Evolutionary conservation across 2,329 filamentous ascomycete species (phyloP), one percentile per base, ranked within the genome.

Genomic region (Fonsecaea multimorphosa): DNA sequence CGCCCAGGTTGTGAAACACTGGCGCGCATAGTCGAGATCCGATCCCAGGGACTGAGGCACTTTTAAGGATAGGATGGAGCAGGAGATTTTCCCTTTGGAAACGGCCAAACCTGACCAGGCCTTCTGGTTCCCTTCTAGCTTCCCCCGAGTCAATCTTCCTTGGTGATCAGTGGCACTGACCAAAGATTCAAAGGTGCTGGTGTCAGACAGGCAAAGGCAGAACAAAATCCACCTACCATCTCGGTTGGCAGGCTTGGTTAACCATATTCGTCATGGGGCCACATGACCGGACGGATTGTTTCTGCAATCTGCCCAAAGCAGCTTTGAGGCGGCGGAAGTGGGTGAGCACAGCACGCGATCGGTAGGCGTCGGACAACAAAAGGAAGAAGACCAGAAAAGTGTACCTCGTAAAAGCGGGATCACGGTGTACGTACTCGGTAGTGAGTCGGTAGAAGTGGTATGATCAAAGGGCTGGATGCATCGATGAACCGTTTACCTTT

Each of bases 11-110:
- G 56, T 58, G 56, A 58, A 58, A 58, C 56, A 34, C 40, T 32
- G 27, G 56, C 27, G 29, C 49, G 56, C 56, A 51, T 58, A 31
- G 40, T 58, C 40, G 38, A 58, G 56, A 58, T 58, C 56, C 56
- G 38, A 58, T 49, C 22, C 16, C 56, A 38, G 19, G 40, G 40
- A 9, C 27, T n/a, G 40, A 22, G 16, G 19, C n/a, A 49, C 19
- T 16, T 3, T 14, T 24, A 49, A 22, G 44, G 44, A 49, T 27
- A 16, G 11, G 22, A 49, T 49, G 44, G 44, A 49, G 44, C 19
- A 22, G 44, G 11, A 16, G 19, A 24, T 14, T 24, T 24, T 49
- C 44, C 44, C 22, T 49, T 16, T 24, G 19, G 22, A 24, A 49
- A 24, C 8, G 8, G 9, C 19, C 22, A 9, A 49, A 49, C 11